Evolutionary conservation across 768 basidiomycete species (phyloP).

Genomic region (Suillus luteus): DNA sequence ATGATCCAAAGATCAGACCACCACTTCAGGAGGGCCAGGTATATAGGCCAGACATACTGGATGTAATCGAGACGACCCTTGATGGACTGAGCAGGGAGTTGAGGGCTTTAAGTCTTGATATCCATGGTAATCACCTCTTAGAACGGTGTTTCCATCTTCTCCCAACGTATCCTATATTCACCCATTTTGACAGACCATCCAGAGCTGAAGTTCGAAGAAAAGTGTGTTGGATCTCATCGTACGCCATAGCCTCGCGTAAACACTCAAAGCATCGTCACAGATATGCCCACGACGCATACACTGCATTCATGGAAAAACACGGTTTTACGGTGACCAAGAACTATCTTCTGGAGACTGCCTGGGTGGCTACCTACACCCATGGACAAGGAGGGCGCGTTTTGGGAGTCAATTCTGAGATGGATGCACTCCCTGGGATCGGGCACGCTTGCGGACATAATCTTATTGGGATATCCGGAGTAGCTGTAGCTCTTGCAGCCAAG

Average conservation of each 20-base stretch:
- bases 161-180: neutral
- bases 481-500: conserved; percentile 62
- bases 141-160: neutral
- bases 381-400: conserved; percentile 64
- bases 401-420: conserved; percentile 78
- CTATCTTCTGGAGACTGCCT: conserved; percentile 64
- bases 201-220: conserved; percentile 69
- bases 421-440: conserved; percentile 52
- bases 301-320: conserved; percentile 60
- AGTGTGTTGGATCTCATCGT: conserved; percentile 38
- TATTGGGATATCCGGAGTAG: conserved; percentile 70
- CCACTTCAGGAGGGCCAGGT: conserved; percentile 34
- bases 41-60: conserved; percentile 58
- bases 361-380: conserved; percentile 62
- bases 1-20: conserved; percentile 27
- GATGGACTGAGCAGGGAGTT: conserved; percentile 53
- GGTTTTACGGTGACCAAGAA: conserved; percentile 62
- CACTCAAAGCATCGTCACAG: conserved; percentile 33
- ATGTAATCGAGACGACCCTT: conserved; percentile 59
- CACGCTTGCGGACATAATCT: conserved; percentile 79
- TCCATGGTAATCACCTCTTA: conserved; percentile 51
- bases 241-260: neutral
- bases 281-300: conserved; percentile 67
- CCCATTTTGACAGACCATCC: conserved; percentile 55
- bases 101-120: conserved; percentile 64